Evolutionary conservation across 2,329 filamentous ascomycete genomes (phyloP).

Genomic region (Sporothrix mexicana): DNA sequence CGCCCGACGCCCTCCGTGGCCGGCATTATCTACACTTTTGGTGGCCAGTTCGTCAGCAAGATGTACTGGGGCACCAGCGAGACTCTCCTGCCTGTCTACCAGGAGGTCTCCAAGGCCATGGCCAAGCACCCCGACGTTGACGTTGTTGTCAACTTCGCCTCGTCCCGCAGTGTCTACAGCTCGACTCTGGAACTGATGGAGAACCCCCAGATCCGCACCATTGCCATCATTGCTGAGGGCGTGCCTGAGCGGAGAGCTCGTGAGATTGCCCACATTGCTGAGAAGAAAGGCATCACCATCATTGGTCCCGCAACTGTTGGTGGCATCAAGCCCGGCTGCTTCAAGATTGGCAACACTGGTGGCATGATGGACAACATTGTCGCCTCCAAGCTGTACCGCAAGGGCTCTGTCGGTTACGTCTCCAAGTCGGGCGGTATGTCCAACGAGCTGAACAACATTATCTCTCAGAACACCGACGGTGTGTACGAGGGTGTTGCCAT

Average conservation of each 20-base stretch:
- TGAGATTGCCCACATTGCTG: constrained; percentile 94
- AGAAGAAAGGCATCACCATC: constrained; percentile 99
- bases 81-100: constrained; percentile 97
- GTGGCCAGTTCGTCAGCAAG: constrained; percentile 99
- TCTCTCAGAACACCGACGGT: constrained; percentile 93
- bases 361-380: constrained; percentile 99
- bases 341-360: constrained; percentile 99
- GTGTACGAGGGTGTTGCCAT: constrained; percentile 99
- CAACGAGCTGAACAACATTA: constrained; percentile 99
- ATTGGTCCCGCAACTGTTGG: constrained; percentile 98
- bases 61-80: constrained; percentile 99
- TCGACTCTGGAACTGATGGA: constrained; percentile 99
- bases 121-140: constrained; percentile 97
- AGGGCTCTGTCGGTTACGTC: constrained; percentile 97
- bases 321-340: constrained; percentile 98
- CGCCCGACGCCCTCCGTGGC: constrained; percentile 93
- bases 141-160: constrained; percentile 98
- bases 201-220: constrained; percentile 94
- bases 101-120: constrained; percentile 89
- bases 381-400: constrained; percentile 99
- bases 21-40: constrained; percentile 99
- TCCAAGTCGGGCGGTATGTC: constrained; percentile 99
- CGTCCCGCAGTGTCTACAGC: constrained; percentile 96
- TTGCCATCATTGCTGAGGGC: constrained; percentile 99
- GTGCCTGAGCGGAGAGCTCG: constrained; percentile 97